Evolutionary conservation across 2,329 filamentous ascomycete genomes (phyloP).

Genomic region (Colletotrichum musicola): DNA sequence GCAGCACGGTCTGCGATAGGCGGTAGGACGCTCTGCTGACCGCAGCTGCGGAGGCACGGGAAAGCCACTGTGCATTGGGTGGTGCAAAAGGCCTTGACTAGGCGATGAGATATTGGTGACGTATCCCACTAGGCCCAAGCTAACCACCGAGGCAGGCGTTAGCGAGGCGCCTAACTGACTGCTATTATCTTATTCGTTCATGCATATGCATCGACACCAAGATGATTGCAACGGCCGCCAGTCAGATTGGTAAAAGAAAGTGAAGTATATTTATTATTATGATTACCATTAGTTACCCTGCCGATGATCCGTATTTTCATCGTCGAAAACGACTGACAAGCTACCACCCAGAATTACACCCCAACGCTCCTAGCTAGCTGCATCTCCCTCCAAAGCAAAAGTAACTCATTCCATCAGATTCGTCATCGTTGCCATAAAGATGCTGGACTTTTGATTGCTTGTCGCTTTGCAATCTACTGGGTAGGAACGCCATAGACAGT

Average conservation of each 20-base stretch:
- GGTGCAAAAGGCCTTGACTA: too few species aligned
- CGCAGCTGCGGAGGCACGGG: too few species aligned
- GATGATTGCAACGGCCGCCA: too few species aligned
- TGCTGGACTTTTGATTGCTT: neutral
- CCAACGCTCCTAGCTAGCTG: neutral
- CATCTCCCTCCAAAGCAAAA: neutral
- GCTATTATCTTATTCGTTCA: neutral
- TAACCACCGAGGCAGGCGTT: neutral
- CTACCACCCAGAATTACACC: neutral
- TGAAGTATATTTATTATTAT: neutral
- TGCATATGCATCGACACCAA: too few species aligned
- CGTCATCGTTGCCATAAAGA: neutral
- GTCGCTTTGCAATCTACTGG: neutral
- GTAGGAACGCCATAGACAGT: neutral
- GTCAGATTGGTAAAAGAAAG: neutral
- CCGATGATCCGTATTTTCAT: neutral
- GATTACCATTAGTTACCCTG: neutral
- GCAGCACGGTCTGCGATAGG: neutral
- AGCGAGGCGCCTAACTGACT: neutral
- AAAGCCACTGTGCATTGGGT: too few species aligned
- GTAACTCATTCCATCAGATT: neutral
- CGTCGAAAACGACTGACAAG: neutral
- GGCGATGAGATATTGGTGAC: too few species aligned
- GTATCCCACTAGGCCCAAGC: neutral
- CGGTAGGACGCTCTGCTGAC: neutral